phyloP scores from a whole-genome alignment of 2,329 filamentous ascomycete species.

The Pseudocercospora macadamiae region DNA sequence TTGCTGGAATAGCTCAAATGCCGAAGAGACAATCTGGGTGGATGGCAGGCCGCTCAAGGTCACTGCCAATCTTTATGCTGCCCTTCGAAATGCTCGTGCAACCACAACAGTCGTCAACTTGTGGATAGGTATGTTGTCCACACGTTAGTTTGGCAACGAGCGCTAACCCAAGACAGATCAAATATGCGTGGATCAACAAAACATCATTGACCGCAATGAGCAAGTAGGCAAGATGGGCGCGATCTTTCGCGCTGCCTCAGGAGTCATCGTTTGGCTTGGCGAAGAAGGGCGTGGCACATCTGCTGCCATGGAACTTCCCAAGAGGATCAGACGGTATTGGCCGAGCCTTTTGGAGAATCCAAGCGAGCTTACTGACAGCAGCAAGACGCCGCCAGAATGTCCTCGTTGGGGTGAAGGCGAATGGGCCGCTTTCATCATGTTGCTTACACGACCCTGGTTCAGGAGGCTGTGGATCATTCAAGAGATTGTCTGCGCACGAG shows the following conservation, averaged over 20 bases:
- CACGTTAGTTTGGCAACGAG: neutral
- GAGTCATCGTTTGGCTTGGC: conserved; percentile 27
- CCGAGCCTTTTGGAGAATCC: conserved; percentile 20
- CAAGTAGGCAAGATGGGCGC: conserved; percentile 27
- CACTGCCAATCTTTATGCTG: conserved; percentile 24
- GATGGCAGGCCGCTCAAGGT: conserved; percentile 21
- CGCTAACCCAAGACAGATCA: conserved; percentile 13
- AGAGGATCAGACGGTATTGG: conserved; percentile 21
- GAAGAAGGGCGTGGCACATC: conserved; percentile 17
- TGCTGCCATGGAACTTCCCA: conserved; percentile 25
- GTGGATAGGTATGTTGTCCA: conserved; percentile 19
- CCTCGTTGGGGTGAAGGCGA: conserved; percentile 20
- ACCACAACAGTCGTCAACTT: conserved; percentile 15
- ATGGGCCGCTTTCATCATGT: conserved; percentile 23
- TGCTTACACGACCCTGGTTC: conserved; percentile 24
- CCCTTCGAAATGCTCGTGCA: conserved; percentile 24
- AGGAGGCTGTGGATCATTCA: conserved; percentile 24
- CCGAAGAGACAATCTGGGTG: conserved; percentile 19
- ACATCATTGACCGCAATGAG: conserved; percentile 19
- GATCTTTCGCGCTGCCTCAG: conserved; percentile 21
- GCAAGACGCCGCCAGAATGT: conserved; percentile 20
- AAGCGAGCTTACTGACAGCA: conserved; percentile 15
- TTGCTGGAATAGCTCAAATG: conserved; percentile 20
- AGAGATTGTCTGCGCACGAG: conserved; percentile 24
- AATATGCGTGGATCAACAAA: conserved; percentile 26